phyloP scores from a whole-genome alignment of 441 rosid genomes.

The Bruguiera hainesii region DNA sequence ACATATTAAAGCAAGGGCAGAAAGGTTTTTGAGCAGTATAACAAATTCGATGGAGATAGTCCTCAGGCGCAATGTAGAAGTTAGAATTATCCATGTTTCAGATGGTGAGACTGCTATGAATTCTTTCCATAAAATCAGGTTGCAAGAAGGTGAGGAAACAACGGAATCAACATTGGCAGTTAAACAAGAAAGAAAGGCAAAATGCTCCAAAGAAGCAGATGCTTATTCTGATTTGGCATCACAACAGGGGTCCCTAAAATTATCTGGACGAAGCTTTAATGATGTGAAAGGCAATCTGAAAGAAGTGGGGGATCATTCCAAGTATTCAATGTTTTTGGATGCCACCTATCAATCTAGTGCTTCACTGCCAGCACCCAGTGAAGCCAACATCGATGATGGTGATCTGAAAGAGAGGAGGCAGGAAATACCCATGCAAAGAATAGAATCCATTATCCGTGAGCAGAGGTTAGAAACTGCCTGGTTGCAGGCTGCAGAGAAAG shows the following conservation, averaged over 20 bases:
- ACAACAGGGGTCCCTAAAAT: slow-evolving; percentile 36
- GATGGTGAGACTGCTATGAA: slow-evolving; percentile 40
- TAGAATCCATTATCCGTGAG: slow-evolving; percentile 92
- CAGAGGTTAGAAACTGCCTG: slow-evolving; percentile 94
- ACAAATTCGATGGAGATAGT: slow-evolving; percentile 90
- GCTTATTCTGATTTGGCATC: slow-evolving; percentile 33
- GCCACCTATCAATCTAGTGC: slow-evolving; percentile 25
- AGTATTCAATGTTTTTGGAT: slow-evolving; percentile 24
- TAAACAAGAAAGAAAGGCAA: slow-evolving; percentile 35
- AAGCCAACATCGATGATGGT: slow-evolving; percentile 33
- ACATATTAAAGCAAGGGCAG: slow-evolving; percentile 78
- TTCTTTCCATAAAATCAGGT: slow-evolving; percentile 28
- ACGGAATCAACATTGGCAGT: slow-evolving; percentile 26
- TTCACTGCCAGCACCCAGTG: slow-evolving; percentile 36
- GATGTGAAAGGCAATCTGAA: slow-evolving; percentile 38
- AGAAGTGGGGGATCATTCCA: slow-evolving; percentile 33
- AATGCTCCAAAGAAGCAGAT: slow-evolving; percentile 21
- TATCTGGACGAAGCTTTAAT: slow-evolving; percentile 40
- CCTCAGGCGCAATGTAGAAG: slow-evolving; percentile 72
- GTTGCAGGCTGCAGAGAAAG: slow-evolving; percentile 89
- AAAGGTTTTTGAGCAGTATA: slow-evolving; percentile 90
- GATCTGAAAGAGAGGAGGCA: slow-evolving; percentile 40
- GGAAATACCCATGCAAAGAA: slow-evolving; percentile 76
- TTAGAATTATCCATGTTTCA: slow-evolving; percentile 68
- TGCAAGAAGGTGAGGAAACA: slow-evolving; percentile 28